These are phyloP conservation scores for Triticum monococcum DNA, from an alignment of 176 grass and related monocot species.

Conservation along the genomic window DNA sequence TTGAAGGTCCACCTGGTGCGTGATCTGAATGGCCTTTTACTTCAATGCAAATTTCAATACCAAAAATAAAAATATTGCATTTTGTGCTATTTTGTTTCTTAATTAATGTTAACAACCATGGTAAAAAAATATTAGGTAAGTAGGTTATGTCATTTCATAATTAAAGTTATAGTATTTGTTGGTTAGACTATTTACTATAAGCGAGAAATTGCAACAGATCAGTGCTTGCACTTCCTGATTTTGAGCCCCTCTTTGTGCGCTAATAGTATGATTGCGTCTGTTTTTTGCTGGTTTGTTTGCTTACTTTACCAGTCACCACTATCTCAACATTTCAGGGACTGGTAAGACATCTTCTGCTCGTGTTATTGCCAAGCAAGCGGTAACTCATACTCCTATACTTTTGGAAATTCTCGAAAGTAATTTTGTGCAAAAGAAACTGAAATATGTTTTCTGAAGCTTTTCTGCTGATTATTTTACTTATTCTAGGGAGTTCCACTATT, in stretches of 20 bases:
- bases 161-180: slow-evolving; percentile 4
- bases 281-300: neutral
- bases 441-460: slow-evolving; percentile 3
- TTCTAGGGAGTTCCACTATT: slow-evolving; percentile 85
- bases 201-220: neutral
- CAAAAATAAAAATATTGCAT: neutral
- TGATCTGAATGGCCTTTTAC: neutral
- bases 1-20: slow-evolving; percentile 94
- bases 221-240: slow-evolving; percentile 9
- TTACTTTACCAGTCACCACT: neutral
- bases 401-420: neutral
- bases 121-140: neutral
- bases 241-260: neutral
- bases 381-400: slow-evolving; percentile 40
- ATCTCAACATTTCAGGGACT: slow-evolving; percentile 53
- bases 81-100: neutral
- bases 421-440: slow-evolving; percentile 14
- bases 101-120: neutral
- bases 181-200: neutral
- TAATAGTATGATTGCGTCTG: neutral
- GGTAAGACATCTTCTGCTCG: slow-evolving; percentile 95
- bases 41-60: neutral
- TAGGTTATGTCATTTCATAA: neutral
- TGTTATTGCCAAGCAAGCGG: slow-evolving; percentile 95
- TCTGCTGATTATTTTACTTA: slow-evolving; percentile 11